These are phyloP conservation scores for Podospora fimiseda DNA, from an alignment of 495 filamentous ascomycete genomes.

Conservation along the genomic window DNA sequence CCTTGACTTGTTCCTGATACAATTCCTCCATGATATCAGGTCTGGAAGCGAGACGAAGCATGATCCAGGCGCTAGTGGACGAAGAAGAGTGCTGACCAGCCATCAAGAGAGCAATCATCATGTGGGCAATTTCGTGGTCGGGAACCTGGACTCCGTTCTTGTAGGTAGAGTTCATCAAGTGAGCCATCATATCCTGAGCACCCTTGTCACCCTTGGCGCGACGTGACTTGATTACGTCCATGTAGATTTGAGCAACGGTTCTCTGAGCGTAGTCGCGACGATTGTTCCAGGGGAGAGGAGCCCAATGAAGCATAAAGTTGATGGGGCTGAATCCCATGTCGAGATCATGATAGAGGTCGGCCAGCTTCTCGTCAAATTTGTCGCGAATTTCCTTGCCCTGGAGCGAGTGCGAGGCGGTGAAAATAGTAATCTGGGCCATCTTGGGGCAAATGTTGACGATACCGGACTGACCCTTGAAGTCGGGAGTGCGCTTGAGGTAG, in stretches of 20 bases:
- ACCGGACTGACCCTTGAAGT: slow-evolving; percentile 63
- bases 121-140: slow-evolving; percentile 78
- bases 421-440: slow-evolving; percentile 83
- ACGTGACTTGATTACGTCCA: slow-evolving; percentile 65
- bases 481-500: slow-evolving; percentile 57
- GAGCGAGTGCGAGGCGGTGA: slow-evolving; percentile 71
- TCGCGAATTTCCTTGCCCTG: slow-evolving; percentile 76
- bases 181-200: slow-evolving; percentile 72
- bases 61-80: slow-evolving; percentile 72
- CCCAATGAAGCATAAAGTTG: slow-evolving; percentile 84
- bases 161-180: slow-evolving; percentile 74
- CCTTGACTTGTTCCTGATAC: slow-evolving; percentile 63
- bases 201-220: slow-evolving; percentile 43
- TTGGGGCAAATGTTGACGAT: slow-evolving; percentile 56
- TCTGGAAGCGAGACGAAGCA: slow-evolving; percentile 67
- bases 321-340: slow-evolving; percentile 78
- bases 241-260: slow-evolving; percentile 70
- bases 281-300: slow-evolving; percentile 77
- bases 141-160: slow-evolving; percentile 64
- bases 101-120: slow-evolving; percentile 90
- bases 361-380: slow-evolving; percentile 66
- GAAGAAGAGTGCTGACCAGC: slow-evolving; percentile 85
- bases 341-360: slow-evolving; percentile 72
- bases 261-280: slow-evolving; percentile 68
- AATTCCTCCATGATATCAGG: slow-evolving; percentile 69